These are phyloP conservation scores for Cystobasidium slooffiae DNA, from an alignment of 1,284 basidiomycete genomes.

Conservation along the genomic window DNA sequence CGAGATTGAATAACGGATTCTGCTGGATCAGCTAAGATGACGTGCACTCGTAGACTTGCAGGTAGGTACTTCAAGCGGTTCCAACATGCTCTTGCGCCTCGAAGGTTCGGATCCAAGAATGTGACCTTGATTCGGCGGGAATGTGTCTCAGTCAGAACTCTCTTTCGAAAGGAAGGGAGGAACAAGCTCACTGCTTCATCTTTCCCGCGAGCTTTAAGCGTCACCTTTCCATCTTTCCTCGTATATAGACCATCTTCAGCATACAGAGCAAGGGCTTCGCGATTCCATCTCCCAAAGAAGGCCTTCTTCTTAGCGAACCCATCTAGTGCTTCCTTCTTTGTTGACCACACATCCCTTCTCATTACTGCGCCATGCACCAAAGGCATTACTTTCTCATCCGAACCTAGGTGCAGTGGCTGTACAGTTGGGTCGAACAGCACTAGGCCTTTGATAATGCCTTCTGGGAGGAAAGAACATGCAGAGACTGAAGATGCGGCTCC, in stretches of 20 bases:
- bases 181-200: constrained; percentile 16
- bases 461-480: constrained; percentile 62
- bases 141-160: neutral
- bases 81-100: constrained; percentile 21
- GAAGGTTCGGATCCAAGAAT: constrained; percentile 25
- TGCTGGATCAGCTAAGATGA: constrained; percentile 15
- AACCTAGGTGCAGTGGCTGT: constrained; percentile 51
- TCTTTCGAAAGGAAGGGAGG: neutral
- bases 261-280: constrained; percentile 62
- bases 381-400: constrained; percentile 60
- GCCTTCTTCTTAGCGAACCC: constrained; percentile 64
- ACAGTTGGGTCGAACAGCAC: constrained; percentile 82
- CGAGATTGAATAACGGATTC: constrained; percentile 25
- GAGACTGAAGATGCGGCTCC: constrained; percentile 64
- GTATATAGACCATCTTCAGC: constrained; percentile 19
- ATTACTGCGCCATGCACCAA: constrained; percentile 48
- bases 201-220: neutral
- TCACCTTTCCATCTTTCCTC: constrained; percentile 6
- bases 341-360: constrained; percentile 48
- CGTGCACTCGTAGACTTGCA: constrained; percentile 13
- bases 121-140: constrained; percentile 1
- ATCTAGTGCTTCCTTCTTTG: constrained; percentile 67
- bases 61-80: constrained; percentile 2
- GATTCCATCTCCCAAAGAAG: constrained; percentile 78
- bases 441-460: constrained; percentile 69